A percentile compares a stretch with the other conserved stretches of the same genome.
These are phyloP conservation scores for Phytophthora melonis DNA, from an alignment of 352 stramenopile genomes.

Conservation along the genomic window DNA sequence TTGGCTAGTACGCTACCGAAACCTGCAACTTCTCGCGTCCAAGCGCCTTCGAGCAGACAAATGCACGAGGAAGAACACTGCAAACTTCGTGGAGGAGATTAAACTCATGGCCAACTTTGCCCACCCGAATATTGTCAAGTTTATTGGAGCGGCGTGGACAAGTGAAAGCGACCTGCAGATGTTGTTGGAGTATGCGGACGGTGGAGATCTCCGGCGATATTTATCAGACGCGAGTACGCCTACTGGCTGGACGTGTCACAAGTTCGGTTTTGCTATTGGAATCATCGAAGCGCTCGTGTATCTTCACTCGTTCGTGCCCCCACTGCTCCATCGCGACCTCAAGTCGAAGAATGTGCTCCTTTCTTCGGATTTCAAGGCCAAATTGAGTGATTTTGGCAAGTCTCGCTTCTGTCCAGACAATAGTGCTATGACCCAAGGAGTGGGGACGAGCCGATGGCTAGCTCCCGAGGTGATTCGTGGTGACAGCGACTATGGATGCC, in stretches of 20 bases:
- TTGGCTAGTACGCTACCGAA: constrained; percentile 33
- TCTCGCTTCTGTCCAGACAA: constrained; percentile 27
- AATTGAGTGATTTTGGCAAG: constrained; percentile 41
- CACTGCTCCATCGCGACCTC: constrained; percentile 62
- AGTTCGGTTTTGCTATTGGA: constrained; percentile 43
- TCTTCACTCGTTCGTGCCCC: constrained; percentile 44
- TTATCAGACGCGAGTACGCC: constrained; percentile 6
- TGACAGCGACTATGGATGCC: constrained; percentile 49
- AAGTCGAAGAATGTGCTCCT: constrained; percentile 67
- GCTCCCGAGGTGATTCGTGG: constrained; percentile 61
- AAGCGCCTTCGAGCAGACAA: constrained; percentile 34
- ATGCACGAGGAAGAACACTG: constrained; percentile 29
- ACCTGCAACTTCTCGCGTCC: constrained; percentile 30
- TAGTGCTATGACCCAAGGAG: constrained; percentile 46
- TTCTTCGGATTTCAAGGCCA: constrained; percentile 20
- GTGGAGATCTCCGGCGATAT: constrained; percentile 44
- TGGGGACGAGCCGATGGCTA: constrained; percentile 65
- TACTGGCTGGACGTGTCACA: constrained; percentile 25
- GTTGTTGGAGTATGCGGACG: constrained; percentile 52
- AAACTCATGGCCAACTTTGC: constrained; percentile 50
- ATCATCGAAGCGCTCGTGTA: constrained; percentile 51
- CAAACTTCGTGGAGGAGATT: constrained; percentile 50
- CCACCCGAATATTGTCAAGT: constrained; percentile 48
- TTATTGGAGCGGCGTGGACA: constrained; percentile 51
- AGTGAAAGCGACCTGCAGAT: constrained; percentile 47